These are phyloP conservation scores for Mesembryanthemum crystallinum DNA, from an alignment of 148 eudicot species.

Conservation along the genomic window DNA sequence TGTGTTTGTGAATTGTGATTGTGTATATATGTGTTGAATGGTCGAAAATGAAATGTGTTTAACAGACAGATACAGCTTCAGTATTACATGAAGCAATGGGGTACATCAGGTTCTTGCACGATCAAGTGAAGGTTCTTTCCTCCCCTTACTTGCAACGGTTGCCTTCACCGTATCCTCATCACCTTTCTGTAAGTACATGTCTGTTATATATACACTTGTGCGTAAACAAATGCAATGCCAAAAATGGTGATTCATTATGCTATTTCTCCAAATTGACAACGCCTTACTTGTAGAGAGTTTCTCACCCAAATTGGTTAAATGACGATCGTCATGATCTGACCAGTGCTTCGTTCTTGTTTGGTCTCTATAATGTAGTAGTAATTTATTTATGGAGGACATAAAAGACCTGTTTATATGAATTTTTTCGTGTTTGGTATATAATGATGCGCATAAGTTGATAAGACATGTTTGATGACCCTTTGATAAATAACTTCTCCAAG, in stretches of 20 bases:
- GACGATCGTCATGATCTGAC: no score
- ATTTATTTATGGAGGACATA: no score
- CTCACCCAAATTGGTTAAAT: neutral
- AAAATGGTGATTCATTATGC: constrained; percentile 3
- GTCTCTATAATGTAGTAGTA: no score
- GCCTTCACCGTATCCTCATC: constrained; percentile 18
- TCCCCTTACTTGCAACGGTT: constrained; percentile 35
- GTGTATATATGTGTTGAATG: no score
- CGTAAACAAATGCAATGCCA: neutral
- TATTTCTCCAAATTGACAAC: neutral
- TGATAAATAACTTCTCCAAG: no score
- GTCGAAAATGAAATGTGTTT: neutral
- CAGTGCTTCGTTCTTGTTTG: neutral
- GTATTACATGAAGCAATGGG: constrained; percentile 48
- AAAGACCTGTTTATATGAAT: no score
- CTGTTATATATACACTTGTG: neutral
- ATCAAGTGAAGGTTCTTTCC: constrained; percentile 42
- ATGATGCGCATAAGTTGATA: no score
- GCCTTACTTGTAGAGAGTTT: no score
- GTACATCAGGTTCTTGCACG: constrained; percentile 42
- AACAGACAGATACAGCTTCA: constrained; percentile 44
- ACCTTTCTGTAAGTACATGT: constrained; percentile 18
- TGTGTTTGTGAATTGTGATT: no score
- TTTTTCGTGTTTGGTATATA: no score
- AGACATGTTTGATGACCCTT: no score